Conservation (phyloP, 768 basidiomycete species). For the Leccinellum albellum region DNA sequence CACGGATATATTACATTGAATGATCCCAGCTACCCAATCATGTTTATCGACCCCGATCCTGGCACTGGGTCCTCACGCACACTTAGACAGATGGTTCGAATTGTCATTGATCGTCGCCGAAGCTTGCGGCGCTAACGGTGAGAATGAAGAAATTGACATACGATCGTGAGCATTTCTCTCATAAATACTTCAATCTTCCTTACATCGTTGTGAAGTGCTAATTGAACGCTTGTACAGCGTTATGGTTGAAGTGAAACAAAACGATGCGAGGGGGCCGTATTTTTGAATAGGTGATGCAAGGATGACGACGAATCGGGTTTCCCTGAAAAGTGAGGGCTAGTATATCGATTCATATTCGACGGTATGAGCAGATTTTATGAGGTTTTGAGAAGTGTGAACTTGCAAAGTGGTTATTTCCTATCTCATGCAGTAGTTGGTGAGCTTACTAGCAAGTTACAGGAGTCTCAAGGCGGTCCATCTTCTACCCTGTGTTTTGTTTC, state of each 20-base stretch:
- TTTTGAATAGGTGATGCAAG: background rate
- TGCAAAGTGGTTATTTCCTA: too few species aligned
- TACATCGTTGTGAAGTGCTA: background rate
- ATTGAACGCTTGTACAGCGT: background rate
- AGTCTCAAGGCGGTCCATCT: background rate
- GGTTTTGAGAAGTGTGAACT: too few species aligned
- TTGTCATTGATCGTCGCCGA: background rate
- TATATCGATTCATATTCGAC: background rate
- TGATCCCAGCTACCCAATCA: background rate
- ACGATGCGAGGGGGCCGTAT: background rate
- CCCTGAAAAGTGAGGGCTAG: background rate
- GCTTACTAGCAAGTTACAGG: background rate
- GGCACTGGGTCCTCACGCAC: background rate
- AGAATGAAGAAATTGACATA: too few species aligned
- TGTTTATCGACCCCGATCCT: background rate
- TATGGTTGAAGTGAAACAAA: background rate
- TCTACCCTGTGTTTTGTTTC: background rate
- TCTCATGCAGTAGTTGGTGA: background rate
- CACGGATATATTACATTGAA: background rate
- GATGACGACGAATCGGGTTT: background rate
- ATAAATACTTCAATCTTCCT: background rate
- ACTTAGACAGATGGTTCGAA: fast-evolving
- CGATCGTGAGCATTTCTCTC: background rate
- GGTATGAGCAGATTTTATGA: background rate
- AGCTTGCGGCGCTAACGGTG: background rate